Percentiles rank a stretch among this genome's conserved stretches.
phyloP scores from a whole-genome alignment of 1,284 basidiomycete genomes.

The Sutorius eximius region DNA sequence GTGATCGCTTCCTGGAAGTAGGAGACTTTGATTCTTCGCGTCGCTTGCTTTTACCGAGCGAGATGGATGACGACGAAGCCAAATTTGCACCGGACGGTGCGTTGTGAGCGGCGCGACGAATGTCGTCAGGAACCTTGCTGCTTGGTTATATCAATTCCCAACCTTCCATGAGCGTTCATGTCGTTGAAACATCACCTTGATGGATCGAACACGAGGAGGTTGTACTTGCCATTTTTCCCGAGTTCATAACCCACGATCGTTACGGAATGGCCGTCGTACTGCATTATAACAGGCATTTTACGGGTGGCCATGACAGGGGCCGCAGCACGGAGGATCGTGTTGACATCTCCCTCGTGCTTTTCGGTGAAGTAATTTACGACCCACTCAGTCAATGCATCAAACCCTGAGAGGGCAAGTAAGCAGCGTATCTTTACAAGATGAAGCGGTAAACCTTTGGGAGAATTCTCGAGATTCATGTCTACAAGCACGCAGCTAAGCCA shows the following conservation, averaged over 20 bases:
- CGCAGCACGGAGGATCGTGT: constrained; percentile 48
- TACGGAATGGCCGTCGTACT: constrained; percentile 82
- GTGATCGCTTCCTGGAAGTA: constrained; percentile 30
- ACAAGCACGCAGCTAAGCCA: constrained; percentile 55
- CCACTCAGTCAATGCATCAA: constrained; percentile 59
- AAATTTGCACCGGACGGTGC: background rate
- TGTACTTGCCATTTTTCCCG: constrained; percentile 53
- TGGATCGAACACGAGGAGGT: constrained; percentile 78
- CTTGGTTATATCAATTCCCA: constrained; percentile 9
- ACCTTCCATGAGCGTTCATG: background rate
- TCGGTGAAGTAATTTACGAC: constrained; percentile 65
- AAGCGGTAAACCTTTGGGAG: constrained; percentile 39
- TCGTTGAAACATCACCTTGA: constrained; percentile 47
- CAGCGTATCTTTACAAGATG: background rate
- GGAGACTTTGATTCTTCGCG: constrained; percentile 18
- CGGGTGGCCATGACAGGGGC: constrained; percentile 55
- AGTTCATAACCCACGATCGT: constrained; percentile 82
- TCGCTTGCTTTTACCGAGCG: constrained; percentile 21
- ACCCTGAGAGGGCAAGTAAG: constrained; percentile 12
- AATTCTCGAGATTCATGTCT: constrained; percentile 53
- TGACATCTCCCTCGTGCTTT: constrained; percentile 37
- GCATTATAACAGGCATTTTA: constrained; percentile 77
- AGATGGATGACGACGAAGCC: constrained; percentile 4
- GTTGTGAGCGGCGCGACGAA: constrained; percentile 39
- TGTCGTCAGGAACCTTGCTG: constrained; percentile 20